phyloP scores from a whole-genome alignment of 2,329 filamentous ascomycete species.

The Arachnomyces sp. region DNA sequence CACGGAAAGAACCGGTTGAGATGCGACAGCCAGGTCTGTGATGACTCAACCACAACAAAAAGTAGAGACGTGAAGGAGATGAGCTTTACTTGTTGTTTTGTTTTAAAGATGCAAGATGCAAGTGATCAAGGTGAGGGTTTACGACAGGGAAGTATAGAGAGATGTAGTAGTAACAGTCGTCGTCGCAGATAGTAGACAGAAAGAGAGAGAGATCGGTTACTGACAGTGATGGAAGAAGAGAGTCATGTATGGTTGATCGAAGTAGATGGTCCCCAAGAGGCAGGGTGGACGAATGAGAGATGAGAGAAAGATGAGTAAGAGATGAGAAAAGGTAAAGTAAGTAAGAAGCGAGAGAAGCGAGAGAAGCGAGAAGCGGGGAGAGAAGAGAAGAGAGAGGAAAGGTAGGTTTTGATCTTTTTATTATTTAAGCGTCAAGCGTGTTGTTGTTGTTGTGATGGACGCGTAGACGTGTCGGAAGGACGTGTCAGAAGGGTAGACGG shows the following conservation, averaged over 20 bases:
- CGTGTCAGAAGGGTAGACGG: constrained; percentile 10
- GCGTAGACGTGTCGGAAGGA: constrained; percentile 9
- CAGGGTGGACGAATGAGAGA: background rate
- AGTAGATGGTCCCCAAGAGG: too few species aligned
- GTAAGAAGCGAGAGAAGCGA: constrained; percentile 1
- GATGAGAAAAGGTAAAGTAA: constrained; percentile 1
- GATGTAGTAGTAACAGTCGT: too few species aligned
- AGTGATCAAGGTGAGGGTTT: too few species aligned
- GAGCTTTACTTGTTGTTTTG: too few species aligned
- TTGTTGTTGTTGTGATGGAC: background rate
- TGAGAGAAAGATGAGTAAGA: constrained; percentile 3
- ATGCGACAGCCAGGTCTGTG: background rate
- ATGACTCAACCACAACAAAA: too few species aligned
- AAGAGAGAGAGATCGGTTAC: too few species aligned
- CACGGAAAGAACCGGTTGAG: constrained; percentile 1
- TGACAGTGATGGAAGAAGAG: too few species aligned
- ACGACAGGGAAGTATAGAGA: too few species aligned
- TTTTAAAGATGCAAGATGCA: too few species aligned
- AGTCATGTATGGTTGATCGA: too few species aligned
- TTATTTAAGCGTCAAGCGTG: constrained; percentile 9
- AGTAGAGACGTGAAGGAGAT: too few species aligned
- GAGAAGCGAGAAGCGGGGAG: background rate
- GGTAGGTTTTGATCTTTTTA: constrained; percentile 10
- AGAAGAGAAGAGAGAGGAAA: constrained; percentile 5
- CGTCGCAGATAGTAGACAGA: too few species aligned